Evolutionary conservation across 2,329 filamentous ascomycete species (phyloP).

Genomic region (Phoma sp.): DNA sequence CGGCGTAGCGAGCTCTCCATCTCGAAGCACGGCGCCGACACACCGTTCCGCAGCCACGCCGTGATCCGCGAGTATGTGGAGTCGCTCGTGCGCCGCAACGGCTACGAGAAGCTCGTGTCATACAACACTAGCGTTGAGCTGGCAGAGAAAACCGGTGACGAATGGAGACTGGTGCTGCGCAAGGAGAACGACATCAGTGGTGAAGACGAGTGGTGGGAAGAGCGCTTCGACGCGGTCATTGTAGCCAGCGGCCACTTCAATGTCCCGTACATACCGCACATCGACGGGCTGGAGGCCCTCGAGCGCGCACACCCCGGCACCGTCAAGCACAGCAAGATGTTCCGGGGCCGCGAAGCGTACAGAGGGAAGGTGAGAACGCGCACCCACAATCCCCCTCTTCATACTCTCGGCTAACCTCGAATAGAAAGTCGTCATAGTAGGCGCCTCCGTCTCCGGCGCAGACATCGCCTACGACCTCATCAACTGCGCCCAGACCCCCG

Average conservation of each 20-base stretch:
- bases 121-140: constrained; percentile 68
- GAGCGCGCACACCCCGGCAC: constrained; percentile 56
- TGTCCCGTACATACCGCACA: constrained; percentile 62
- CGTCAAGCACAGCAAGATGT: constrained; percentile 63
- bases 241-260: constrained; percentile 67
- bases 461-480: constrained; percentile 65
- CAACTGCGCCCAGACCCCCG: constrained; percentile 53
- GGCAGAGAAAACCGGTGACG: constrained; percentile 59
- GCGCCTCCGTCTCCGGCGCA: constrained; percentile 68
- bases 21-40: constrained; percentile 60
- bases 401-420: constrained; percentile 4
- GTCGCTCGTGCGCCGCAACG: constrained; percentile 57
- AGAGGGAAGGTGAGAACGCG: constrained; percentile 50
- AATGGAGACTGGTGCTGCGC: constrained; percentile 58
- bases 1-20: constrained; percentile 50
- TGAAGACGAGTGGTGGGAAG: constrained; percentile 67
- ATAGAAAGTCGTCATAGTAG: constrained; percentile 65
- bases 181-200: constrained; percentile 35
- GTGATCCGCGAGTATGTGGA: constrained; percentile 63
- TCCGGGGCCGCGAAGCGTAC: constrained; percentile 55
- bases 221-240: constrained; percentile 66
- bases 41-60: constrained; percentile 67
- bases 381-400: no score
- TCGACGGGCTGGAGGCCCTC: constrained; percentile 58
- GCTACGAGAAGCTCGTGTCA: constrained; percentile 59